Conservation (phyloP, 306 rosid genomes). For the Quercus rubra region DNA sequence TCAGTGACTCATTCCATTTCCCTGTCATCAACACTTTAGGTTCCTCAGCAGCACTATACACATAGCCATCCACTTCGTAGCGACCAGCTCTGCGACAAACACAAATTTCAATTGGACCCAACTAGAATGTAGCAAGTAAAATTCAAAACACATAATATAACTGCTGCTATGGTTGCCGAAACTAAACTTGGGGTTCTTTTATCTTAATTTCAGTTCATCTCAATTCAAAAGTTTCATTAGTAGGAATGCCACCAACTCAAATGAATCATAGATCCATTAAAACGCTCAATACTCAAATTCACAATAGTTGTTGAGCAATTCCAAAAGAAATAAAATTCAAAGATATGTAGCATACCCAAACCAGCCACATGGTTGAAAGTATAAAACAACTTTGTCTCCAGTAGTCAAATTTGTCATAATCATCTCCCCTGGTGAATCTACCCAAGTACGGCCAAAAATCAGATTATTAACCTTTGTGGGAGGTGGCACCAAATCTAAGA, state of each 20-base stretch:
- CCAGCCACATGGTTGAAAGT: slow-evolving; percentile 98
- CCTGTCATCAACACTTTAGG: slow-evolving; percentile 92
- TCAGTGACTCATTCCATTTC: slow-evolving; percentile 86
- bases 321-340: slow-evolving; percentile 5
- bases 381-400: slow-evolving; percentile 82
- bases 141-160: not conserved
- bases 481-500: slow-evolving; percentile 88
- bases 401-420: slow-evolving; percentile 77
- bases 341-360: slow-evolving; percentile 51
- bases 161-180: not conserved
- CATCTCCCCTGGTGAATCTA: slow-evolving; percentile 95
- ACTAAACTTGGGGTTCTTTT: not conserved
- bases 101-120: not conserved
- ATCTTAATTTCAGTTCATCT: not conserved
- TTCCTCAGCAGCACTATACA: slow-evolving; percentile 83
- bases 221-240: not conserved
- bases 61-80: slow-evolving; percentile 94
- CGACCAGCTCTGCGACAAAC: slow-evolving; percentile 70
- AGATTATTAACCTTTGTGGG: slow-evolving; percentile 91
- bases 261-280: not conserved
- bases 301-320: not conserved
- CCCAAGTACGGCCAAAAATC: slow-evolving; percentile 93
- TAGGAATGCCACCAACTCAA: not conserved
- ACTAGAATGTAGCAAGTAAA: not conserved
- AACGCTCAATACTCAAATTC: not conserved